phyloP scores from a whole-genome alignment of 495 filamentous ascomycete species.

The Aspergillus haitiensis region DNA sequence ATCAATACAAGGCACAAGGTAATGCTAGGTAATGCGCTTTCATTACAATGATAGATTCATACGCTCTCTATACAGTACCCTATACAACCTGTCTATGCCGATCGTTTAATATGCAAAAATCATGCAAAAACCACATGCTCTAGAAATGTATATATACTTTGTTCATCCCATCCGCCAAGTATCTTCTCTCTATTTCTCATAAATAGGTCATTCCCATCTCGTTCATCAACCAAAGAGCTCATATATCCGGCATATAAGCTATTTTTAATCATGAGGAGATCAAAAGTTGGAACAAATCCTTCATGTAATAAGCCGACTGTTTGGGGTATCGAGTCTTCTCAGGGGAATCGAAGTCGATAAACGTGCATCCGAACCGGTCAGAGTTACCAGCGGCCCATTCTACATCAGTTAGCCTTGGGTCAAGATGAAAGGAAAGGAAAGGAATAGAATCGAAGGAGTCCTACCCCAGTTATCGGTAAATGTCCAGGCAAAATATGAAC shows the following conservation, averaged over 20 bases:
- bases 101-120: too few relatives aligned
- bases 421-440: neutral
- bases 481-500: constrained; percentile 52
- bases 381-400: constrained; percentile 53
- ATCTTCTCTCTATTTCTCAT: neutral
- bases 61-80: neutral
- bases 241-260: neutral
- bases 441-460: constrained; percentile 2
- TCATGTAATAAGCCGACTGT: constrained; percentile 45
- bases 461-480: constrained; percentile 48
- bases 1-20: too few relatives aligned
- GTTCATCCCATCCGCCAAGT: too few relatives aligned
- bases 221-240: neutral
- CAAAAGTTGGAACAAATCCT: constrained; percentile 43
- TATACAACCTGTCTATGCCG: too few relatives aligned
- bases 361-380: constrained; percentile 48
- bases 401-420: constrained; percentile 17
- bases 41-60: constrained; percentile 1
- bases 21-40: neutral
- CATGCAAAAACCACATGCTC: too few relatives aligned
- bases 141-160: too few relatives aligned
- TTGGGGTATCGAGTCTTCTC: constrained; percentile 50
- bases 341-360: constrained; percentile 44
- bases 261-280: constrained; percentile 21
- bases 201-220: neutral